Evolutionary conservation across 768 basidiomycete species (phyloP).

Genomic region (Amanita molliuscula): DNA sequence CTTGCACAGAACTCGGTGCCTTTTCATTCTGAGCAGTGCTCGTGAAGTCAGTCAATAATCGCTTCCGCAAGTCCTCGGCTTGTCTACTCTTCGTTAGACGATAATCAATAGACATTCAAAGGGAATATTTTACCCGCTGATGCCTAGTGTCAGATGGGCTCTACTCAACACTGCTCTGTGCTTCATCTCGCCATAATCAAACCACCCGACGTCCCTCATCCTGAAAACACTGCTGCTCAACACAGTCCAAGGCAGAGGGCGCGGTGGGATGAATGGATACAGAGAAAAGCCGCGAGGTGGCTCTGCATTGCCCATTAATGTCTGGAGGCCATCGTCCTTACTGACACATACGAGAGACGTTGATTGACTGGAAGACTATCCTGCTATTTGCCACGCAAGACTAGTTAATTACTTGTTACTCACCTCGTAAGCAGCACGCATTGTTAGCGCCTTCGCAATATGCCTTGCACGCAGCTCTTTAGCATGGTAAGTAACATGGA

Average conservation of each 20-base stretch:
- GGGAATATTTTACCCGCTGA: neutral
- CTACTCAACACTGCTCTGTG: neutral
- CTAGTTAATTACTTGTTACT: conserved; percentile 7
- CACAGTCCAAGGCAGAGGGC: conserved; percentile 37
- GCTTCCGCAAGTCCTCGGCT: neutral
- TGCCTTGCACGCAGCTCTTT: conserved; percentile 24
- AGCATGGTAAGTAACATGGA: conserved; percentile 42
- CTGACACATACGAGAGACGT: neutral
- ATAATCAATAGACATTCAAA: neutral
- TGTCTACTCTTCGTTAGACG: neutral
- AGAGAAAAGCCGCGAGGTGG: conserved; percentile 41
- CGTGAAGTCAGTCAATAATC: neutral
- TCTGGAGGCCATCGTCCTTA: neutral
- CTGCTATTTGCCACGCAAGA: neutral
- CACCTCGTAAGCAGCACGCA: conserved; percentile 46
- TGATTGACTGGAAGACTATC: conserved; percentile 8
- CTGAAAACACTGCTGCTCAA: conserved; percentile 39
- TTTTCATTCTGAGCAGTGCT: conserved; percentile 8
- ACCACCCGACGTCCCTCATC: conserved; percentile 55
- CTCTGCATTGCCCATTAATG: conserved; percentile 1
- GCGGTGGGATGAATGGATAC: conserved; percentile 53
- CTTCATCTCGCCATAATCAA: conserved; percentile 16
- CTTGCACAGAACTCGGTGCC: neutral
- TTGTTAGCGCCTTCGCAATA: conserved; percentile 40
- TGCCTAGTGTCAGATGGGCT: neutral